These are phyloP conservation scores for Salisapilia sapeloensis DNA, from an alignment of 352 stramenopile genomes.

Conservation along the genomic window DNA sequence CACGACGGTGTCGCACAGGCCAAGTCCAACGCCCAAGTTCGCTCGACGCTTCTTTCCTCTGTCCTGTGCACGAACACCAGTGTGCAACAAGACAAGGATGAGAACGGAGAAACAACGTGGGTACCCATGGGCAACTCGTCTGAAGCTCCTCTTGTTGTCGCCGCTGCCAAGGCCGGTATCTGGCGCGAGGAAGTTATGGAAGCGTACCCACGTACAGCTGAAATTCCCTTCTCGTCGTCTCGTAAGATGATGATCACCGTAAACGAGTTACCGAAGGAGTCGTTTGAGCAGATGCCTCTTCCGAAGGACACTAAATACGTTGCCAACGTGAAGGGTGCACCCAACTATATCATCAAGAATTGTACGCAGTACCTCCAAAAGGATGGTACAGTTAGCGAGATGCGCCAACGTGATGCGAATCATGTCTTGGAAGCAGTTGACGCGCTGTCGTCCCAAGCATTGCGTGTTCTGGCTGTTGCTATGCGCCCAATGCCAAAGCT, in stretches of 20 bases:
- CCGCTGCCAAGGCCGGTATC: conserved; percentile 40
- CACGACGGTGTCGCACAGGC: conserved; percentile 17
- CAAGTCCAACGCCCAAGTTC: conserved; percentile 18
- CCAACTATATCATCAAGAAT: conserved; percentile 45
- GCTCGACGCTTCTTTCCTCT: conserved; percentile 28
- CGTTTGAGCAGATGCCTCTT: conserved; percentile 22
- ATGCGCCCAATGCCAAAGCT: conserved; percentile 37
- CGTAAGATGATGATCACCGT: conserved; percentile 88
- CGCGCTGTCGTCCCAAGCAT: conserved; percentile 33
- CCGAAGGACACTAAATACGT: conserved; percentile 18
- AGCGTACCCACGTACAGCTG: conserved; percentile 45
- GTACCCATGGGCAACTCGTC: conserved; percentile 51
- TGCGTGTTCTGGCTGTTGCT: conserved; percentile 82
- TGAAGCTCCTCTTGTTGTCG: conserved; percentile 42
- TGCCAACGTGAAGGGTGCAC: conserved; percentile 46
- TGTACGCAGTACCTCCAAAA: conserved; percentile 25
- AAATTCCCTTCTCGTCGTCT: conserved; percentile 88
- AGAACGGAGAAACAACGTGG: conserved; percentile 18
- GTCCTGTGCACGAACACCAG: conserved; percentile 56
- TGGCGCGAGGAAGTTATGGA: conserved; percentile 23
- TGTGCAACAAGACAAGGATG: conserved; percentile 27
- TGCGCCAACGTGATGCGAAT: conserved; percentile 15
- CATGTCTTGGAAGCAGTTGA: conserved; percentile 34
- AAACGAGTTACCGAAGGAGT: conserved; percentile 18
- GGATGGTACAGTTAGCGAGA: conserved; percentile 18